phyloP scores from a whole-genome alignment of 352 stramenopile genomes.

The Pythium oligandrum region DNA sequence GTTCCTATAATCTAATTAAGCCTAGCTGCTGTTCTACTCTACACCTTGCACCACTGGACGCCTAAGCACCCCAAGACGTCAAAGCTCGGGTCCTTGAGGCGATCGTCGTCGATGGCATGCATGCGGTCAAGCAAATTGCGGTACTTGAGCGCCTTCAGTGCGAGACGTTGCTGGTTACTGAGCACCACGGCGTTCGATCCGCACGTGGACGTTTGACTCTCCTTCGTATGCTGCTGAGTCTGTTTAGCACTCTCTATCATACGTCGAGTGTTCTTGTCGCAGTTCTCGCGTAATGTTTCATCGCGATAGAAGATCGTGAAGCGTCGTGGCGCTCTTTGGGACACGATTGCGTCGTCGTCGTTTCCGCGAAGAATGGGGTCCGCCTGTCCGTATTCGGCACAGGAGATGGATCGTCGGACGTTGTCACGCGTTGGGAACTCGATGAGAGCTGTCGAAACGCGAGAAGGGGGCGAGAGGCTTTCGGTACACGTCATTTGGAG shows the following conservation, averaged over 20 bases:
- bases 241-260: slow-evolving; percentile 20
- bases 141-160: slow-evolving; percentile 31
- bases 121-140: slow-evolving; percentile 24
- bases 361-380: neutral
- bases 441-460: neutral
- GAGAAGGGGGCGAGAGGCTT: too few species aligned
- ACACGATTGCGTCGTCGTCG: neutral
- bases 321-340: slow-evolving; percentile 2
- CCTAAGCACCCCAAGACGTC: slow-evolving; percentile 28
- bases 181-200: neutral
- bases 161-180: slow-evolving; percentile 23
- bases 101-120: slow-evolving; percentile 22
- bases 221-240: too few species aligned
- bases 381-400: neutral
- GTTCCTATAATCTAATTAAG: too few species aligned
- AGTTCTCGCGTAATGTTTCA: slow-evolving; percentile 20
- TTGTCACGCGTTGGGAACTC: slow-evolving; percentile 5
- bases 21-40: neutral
- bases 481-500: neutral
- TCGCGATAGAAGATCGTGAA: slow-evolving; percentile 28
- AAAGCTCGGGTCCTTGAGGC: slow-evolving; percentile 26
- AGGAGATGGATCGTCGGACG: slow-evolving; percentile 10
- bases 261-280: slow-evolving; percentile 22
- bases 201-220: neutral
- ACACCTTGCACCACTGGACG: slow-evolving; percentile 23